Base-by-base conservation (phyloP, 176 grass and related monocot species). In the Pontederia paniculata region DNA sequence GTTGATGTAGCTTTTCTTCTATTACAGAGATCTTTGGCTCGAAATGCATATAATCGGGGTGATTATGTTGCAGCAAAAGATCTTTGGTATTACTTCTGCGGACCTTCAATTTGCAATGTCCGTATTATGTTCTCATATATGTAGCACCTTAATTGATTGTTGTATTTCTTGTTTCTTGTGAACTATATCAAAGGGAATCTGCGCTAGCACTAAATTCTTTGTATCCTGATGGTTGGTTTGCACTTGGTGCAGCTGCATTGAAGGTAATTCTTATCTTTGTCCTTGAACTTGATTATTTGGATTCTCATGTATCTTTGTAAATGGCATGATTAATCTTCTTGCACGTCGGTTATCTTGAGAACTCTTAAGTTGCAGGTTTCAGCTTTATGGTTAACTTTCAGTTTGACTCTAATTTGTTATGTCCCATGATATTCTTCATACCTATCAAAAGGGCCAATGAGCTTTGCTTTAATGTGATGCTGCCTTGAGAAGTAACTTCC, bases 221-320 rank as follows among this genome's bases (percentile, higher is more conserved):
- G 59, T 76, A 76, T 81, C 91, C 79, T 70, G 86, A 97, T 89
- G 82, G 91, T 19, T 89, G 91, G 86, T 97, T 97, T 77, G 81
- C 91, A n/a, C 84, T 84, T 48, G 91, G 91, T 61, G 88, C 77
- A 52, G 70, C 77, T 78, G 79, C 91, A 68, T 89, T 85, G 76
- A 97, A 87, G 86, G 91, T 97, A 71, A 58, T 41, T 44, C 11
- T 0, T 16, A 73, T 21, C 17, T 15, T 73, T 62, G 15, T 55
- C 70, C 25, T 65, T 70, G 63, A 44, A 45, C 37, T 68, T 21
- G 71, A 14, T 70, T 62, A 57, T 63, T 46, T 48, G 45, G 17
- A 49, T 52, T 1, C 60, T 50, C 14, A 31, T 31, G 25, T 5
- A 31, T 31, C 25, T 31, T 31, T n/a, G n/a, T n/a, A n/a, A n/a